Evolutionary conservation across 2,329 filamentous ascomycete species (phyloP).

Genomic region (Alternaria sp.): DNA sequence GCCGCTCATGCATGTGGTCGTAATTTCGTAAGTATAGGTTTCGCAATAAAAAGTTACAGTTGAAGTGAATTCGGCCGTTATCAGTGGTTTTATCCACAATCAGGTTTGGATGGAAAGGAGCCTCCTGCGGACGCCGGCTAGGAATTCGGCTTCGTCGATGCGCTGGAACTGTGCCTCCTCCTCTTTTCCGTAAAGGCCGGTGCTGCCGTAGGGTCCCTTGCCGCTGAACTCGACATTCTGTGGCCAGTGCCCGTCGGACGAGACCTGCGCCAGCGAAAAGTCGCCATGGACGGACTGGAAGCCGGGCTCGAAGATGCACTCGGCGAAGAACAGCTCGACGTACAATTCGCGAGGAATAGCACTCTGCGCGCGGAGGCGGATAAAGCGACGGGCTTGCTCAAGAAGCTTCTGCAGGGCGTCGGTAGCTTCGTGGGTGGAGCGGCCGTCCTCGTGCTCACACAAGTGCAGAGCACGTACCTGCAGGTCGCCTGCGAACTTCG

Average conservation of each 20-base stretch:
- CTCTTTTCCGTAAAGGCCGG: slow-evolving; percentile 57
- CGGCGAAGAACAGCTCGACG: slow-evolving; percentile 59
- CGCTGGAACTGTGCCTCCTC: slow-evolving; percentile 52
- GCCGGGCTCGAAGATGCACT: slow-evolving; percentile 59
- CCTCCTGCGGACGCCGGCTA: slow-evolving; percentile 44
- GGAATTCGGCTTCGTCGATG: slow-evolving; percentile 48
- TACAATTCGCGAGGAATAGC: slow-evolving; percentile 49
- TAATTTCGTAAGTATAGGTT: slow-evolving; percentile 31
- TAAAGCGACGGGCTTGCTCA: slow-evolving; percentile 50
- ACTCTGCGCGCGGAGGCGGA: slow-evolving; percentile 47
- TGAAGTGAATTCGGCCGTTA: slow-evolving; percentile 23
- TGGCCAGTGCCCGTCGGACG: slow-evolving; percentile 52
- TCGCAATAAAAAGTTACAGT: slow-evolving; percentile 25
- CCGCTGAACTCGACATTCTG: slow-evolving; percentile 44
- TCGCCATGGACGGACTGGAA: slow-evolving; percentile 56
- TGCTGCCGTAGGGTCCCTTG: slow-evolving; percentile 58
- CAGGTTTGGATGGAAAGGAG: slow-evolving; percentile 47
- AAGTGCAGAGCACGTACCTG: slow-evolving; percentile 58
- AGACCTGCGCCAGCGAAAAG: slow-evolving; percentile 53
- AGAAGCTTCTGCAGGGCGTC: slow-evolving; percentile 50
- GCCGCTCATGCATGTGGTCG: slow-evolving; percentile 37
- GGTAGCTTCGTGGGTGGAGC: slow-evolving; percentile 44
- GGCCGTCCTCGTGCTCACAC: slow-evolving; percentile 50
- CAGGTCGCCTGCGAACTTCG: slow-evolving; percentile 55
- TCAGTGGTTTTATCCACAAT: slow-evolving; percentile 26